These are phyloP conservation scores for Fonsecaea monophora DNA, from an alignment of 2,329 filamentous ascomycete species.

Conservation along the genomic window DNA sequence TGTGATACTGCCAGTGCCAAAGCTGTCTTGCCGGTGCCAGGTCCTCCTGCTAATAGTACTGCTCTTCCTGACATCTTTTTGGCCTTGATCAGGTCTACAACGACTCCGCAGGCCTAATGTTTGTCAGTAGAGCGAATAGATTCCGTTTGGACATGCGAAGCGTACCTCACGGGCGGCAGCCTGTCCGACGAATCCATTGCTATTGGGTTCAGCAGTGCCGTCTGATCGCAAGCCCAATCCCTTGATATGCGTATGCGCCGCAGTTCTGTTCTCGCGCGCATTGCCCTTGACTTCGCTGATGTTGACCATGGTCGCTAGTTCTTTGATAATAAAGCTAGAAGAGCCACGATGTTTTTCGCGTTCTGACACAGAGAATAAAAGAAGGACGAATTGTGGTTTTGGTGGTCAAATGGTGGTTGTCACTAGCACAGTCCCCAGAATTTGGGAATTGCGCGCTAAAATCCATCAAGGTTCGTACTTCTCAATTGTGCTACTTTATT, in stretches of 20 bases:
- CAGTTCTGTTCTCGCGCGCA: slow-evolving; percentile 92
- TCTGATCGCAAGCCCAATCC: slow-evolving; percentile 85
- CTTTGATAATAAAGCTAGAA: not conserved
- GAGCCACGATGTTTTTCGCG: slow-evolving; percentile 21
- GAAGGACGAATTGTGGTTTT: not conserved
- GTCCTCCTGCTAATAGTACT: slow-evolving; percentile 89
- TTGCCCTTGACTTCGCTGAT: slow-evolving; percentile 95
- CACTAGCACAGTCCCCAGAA: not conserved
- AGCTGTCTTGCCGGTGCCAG: slow-evolving; percentile 96
- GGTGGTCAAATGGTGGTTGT: not conserved
- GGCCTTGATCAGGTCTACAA: slow-evolving; percentile 92
- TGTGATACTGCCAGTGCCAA: slow-evolving; percentile 94
- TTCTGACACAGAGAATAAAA: slow-evolving; percentile 15
- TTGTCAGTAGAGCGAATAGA: slow-evolving; percentile 13
- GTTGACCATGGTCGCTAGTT: slow-evolving; percentile 70
- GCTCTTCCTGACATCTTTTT: slow-evolving; percentile 98
- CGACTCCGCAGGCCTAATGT: slow-evolving; percentile 84
- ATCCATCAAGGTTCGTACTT: not conserved
- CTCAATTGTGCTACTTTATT: not conserved
- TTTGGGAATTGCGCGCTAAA: not conserved
- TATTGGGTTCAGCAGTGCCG: slow-evolving; percentile 81
- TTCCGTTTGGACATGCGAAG: slow-evolving; percentile 1
- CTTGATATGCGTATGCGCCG: slow-evolving; percentile 97
- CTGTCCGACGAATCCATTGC: slow-evolving; percentile 89
- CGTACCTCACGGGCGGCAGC: slow-evolving; percentile 82